Conservation (phyloP, 1,139 yeast genomes). For the Meyerozyma smithsonii region DNA sequence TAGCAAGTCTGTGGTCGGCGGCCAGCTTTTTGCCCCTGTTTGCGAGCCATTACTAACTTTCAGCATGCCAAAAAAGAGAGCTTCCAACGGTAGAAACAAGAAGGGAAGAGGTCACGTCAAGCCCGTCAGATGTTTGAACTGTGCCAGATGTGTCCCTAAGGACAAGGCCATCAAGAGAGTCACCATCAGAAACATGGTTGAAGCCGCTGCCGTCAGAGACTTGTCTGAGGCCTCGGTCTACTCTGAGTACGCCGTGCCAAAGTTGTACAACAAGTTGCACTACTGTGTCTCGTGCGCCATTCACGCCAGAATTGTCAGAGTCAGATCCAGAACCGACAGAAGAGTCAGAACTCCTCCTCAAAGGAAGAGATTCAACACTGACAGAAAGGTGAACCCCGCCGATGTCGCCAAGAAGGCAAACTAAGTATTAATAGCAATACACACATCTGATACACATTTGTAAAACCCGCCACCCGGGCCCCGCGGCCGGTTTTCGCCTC, state of each 20-base stretch:
- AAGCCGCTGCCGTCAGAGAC: conserved; percentile 99
- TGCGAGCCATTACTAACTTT: conserved; percentile 11
- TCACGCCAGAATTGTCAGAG: conserved; percentile 99
- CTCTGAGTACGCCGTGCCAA: conserved; percentile 98
- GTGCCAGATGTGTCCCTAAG: conserved; percentile 99
- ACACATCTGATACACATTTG: conserved; percentile 2
- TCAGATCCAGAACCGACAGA: conserved; percentile 98
- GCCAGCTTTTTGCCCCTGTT: no score
- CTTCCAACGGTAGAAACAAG: conserved; percentile 99
- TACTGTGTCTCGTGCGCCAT: conserved; percentile 99
- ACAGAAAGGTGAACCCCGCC: conserved; percentile 94
- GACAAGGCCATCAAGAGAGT: conserved; percentile 99
- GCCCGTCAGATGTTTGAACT: conserved; percentile 99
- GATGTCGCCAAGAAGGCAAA: conserved; percentile 95
- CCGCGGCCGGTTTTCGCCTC: no score
- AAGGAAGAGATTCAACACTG: conserved; percentile 97
- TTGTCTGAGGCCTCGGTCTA: conserved; percentile 99
- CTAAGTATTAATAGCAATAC: conserved; percentile 10
- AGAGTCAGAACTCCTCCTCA: conserved; percentile 98
- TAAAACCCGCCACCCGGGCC: no score
- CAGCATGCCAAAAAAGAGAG: conserved; percentile 99
- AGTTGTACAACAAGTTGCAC: conserved; percentile 99
- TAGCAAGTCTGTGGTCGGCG: no score
- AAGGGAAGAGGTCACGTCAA: conserved; percentile 99
- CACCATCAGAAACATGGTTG: conserved; percentile 99